These are phyloP conservation scores for Xylaria sp. DNA, from an alignment of 2,329 filamentous ascomycete species.

Conservation along the genomic window DNA sequence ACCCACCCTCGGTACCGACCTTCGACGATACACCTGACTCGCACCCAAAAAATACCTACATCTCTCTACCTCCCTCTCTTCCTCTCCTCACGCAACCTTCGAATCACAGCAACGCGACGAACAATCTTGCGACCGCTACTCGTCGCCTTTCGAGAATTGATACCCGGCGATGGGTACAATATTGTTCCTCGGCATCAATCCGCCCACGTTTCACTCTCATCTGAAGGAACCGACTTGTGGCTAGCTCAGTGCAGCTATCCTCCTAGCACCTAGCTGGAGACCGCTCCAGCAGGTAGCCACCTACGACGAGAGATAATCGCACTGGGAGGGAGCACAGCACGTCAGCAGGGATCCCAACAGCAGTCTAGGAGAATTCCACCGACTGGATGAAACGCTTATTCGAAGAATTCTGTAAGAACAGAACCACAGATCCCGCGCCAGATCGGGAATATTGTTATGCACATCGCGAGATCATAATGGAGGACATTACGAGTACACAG, in stretches of 20 bases:
- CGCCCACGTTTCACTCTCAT: not conserved
- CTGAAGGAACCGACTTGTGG: not conserved
- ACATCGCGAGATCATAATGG: slow-evolving; percentile 13
- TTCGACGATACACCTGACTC: too few relatives aligned
- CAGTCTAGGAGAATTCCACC: not conserved
- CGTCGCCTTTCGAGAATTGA: not conserved
- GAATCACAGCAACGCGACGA: not conserved
- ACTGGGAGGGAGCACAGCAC: too few relatives aligned
- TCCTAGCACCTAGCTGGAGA: too few relatives aligned
- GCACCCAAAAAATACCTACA: not conserved
- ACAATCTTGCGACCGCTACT: too few relatives aligned
- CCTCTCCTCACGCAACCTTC: not conserved
- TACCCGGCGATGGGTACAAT: not conserved
- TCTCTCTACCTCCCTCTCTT: not conserved
- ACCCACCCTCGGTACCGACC: too few relatives aligned
- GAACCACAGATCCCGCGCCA: not conserved
- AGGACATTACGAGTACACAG: not conserved
- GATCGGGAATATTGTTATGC: slow-evolving; percentile 4
- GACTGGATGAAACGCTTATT: not conserved
- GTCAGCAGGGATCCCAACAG: too few relatives aligned
- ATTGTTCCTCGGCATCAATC: not conserved
- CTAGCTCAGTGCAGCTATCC: not conserved
- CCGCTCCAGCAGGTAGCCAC: too few relatives aligned
- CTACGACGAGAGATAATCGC: too few relatives aligned
- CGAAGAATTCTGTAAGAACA: not conserved